Evolutionary conservation across 1,284 basidiomycete species (phyloP).

Genomic region (Cryptococcus maquisensis): DNA sequence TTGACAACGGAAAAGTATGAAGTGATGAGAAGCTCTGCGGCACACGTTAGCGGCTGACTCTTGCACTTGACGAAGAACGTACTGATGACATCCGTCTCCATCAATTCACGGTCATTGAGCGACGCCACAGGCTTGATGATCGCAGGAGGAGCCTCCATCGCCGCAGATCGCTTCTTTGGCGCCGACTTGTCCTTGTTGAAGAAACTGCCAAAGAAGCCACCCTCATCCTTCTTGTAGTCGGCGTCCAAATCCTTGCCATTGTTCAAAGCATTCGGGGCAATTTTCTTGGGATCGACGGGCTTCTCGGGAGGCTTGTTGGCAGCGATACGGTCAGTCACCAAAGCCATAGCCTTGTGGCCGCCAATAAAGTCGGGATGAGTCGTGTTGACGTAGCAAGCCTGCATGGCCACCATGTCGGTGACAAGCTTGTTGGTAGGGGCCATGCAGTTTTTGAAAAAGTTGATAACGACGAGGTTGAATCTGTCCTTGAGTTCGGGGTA

Average conservation of each 20-base stretch:
- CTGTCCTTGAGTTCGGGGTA: conserved; percentile 90
- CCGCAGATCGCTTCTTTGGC: conserved; percentile 70
- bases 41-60: background rate
- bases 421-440: conserved; percentile 91
- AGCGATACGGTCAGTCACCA: conserved; percentile 79
- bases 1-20: conserved; percentile 98
- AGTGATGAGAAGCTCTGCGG: conserved; percentile 77
- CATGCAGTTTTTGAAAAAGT: conserved; percentile 94
- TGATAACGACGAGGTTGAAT: conserved; percentile 90
- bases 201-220: conserved; percentile 94
- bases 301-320: conserved; percentile 65
- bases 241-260: conserved; percentile 92
- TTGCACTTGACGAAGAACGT: conserved; percentile 44
- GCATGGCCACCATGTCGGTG: conserved; percentile 87
- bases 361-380: conserved; percentile 97
- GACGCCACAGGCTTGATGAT: conserved; percentile 88
- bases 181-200: conserved; percentile 60
- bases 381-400: conserved; percentile 97
- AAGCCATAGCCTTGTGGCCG: conserved; percentile 92
- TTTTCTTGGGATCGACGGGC: conserved; percentile 68
- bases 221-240: conserved; percentile 78
- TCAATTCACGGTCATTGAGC: conserved; percentile 88
- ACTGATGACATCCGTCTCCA: conserved; percentile 99
- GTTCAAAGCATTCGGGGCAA: conserved; percentile 64
- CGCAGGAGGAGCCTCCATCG: conserved; percentile 89